Base-by-base conservation (phyloP, 177 flowering plant genomes). In the Vitis hybrid region DNA sequence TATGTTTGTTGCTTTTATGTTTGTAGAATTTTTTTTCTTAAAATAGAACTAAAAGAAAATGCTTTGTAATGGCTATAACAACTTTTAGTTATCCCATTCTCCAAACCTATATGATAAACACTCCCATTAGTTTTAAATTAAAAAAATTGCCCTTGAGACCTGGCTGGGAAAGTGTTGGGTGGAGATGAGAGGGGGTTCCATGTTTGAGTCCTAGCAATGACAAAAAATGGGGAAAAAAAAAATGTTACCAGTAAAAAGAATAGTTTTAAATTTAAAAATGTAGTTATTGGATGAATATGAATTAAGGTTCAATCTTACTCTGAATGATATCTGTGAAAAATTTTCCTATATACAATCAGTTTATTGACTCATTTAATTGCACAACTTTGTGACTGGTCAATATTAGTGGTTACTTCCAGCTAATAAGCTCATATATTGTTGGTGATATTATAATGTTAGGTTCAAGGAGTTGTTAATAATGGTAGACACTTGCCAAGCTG, bases 401-500 rank as follows among this genome's bases (percentile, higher is more conserved):
- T 65, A 8, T 14, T 52, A 11, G 9, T 67, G 52, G 30, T 51
- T 32, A 0, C 10, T 51, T 13, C 16, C 14, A 32, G 51, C 56
- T 55, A 18, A 66, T 66, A 21, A 49, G 11, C 6, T 73, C 15
- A 14, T 62, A 5, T 59, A 27, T 62, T 64, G 35, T 69, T 50
- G 61, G 16, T 67, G 8, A n/a, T 76, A 62, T 56, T 15, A 19
- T 24, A 66, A 66, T 64, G 62, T 67, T 74, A 94, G 99, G 78
- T 96, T 93, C 83, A 94, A 96, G 84, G 99, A 96, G 85, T 79
- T 93, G 78, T 74, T 96, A 76, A 92, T 96, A 76, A 96, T 96
- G 98, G 97, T 96, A 61, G 99, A 96, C 71, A 96, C 99, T 68
- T 96, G 98, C 85, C 98, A 96, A 84, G 99, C 99, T 65, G 91